phyloP scores from a whole-genome alignment of 2,329 filamentous ascomycete species.

The Sporothrix phasma region DNA sequence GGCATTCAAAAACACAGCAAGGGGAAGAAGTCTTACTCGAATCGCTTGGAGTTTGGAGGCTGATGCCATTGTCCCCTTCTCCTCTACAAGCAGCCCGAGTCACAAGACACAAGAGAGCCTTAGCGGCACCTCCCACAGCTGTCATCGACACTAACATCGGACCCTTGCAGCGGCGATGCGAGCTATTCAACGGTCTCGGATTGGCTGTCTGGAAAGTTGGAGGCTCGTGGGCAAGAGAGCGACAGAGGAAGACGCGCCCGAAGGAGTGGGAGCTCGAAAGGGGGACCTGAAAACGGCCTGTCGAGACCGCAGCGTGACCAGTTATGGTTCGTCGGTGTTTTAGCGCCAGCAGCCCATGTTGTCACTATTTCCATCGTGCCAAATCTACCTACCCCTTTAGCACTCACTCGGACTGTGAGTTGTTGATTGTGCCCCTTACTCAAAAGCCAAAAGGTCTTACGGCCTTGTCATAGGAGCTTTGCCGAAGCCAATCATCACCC shows the following conservation, averaged over 20 bases:
- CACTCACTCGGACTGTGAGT: too few species aligned
- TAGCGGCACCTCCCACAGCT: not conserved
- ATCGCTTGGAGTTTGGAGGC: not conserved
- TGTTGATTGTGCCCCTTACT: too few species aligned
- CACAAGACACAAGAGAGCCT: not conserved
- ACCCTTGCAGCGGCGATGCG: not conserved
- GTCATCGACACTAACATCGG: not conserved
- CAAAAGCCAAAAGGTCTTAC: too few species aligned
- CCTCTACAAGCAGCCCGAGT: not conserved
- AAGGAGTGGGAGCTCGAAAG: not conserved
- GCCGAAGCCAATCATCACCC: too few species aligned
- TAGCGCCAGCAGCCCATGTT: not conserved
- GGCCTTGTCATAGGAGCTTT: too few species aligned
- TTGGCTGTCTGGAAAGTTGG: not conserved
- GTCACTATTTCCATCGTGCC: not conserved
- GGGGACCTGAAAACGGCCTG: not conserved
- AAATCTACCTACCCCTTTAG: not conserved
- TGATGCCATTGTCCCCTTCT: not conserved
- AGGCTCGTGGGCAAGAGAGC: not conserved
- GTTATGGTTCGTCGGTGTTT: not conserved
- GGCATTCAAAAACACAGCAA: not conserved
- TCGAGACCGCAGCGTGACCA: not conserved
- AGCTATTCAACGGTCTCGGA: not conserved
- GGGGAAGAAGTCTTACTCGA: not conserved
- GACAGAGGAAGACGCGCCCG: not conserved